Evolutionary conservation across 164 flowering plant genomes (phyloP), one percentile per base, ranked within the genome.

Genomic region (Vitis riparia): DNA sequence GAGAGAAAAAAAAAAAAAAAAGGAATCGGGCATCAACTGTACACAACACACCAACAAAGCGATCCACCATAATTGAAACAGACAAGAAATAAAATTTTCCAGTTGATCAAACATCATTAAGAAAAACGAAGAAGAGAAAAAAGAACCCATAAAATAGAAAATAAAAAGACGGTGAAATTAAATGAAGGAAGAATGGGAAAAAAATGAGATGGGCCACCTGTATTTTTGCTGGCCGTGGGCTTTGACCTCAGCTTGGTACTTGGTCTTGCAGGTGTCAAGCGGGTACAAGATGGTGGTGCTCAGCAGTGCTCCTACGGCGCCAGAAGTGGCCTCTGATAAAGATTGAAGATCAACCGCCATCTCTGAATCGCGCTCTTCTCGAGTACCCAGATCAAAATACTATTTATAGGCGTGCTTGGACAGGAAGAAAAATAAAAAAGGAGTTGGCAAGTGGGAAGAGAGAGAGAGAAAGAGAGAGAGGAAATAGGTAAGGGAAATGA

Each of bases 251-350:
- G 97, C 97, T 63, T 91, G 97, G 68, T 81, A 91, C 84, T 80
- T 91, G 65, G 97, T 80, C 74, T 91, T 91, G 50, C 97, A 89
- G 5, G 93, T 91, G 60, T 89, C 97, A 32, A 91, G 88, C 49
- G 97, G 97, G 71, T 89, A 89, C 69, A 91, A 73, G 65, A 91
- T 78, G 14, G 94, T 89, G 5, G 92, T 91, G 81, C 97, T 91
- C 17, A 91, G 32, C 47, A 89, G 73, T 52, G 94, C 80, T 66
- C 97, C 97, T 11, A 89, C 71, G 14, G 97, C 97, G 2, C 94
- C 94, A 1, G 97, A 87, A 16, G 97, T 87, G 15, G 97, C 97
- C 82, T 91, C 94, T 13, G 92, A 67, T 27, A 89, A 8, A 1
- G 92, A 86, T 71, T 89, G 89, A 11, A 91, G 65, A 83, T 89